Evolutionary conservation across 1,139 yeast genomes (phyloP), one percentile per base, ranked within the genome.

Genomic region (Scheffersomyces lignicola): DNA sequence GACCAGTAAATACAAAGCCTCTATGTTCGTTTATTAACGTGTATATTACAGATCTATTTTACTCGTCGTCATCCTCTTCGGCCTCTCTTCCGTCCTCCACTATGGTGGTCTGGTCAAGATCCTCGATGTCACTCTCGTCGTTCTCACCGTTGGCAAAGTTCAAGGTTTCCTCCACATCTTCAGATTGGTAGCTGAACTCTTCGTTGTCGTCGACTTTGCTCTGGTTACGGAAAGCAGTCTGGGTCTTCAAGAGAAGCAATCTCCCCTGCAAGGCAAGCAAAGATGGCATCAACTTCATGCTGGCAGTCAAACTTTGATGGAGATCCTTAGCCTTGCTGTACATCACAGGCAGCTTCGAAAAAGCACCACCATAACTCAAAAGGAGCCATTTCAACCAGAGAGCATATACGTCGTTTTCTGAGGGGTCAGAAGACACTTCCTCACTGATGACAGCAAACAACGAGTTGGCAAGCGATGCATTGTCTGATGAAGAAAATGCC

Each of bases 301-400:
- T 71, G 7, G 49, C 47, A 18, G 43, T 44, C 14, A 66, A 53
- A 3, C 58, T 54, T 4, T 33, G 32, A 33, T 62, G 62, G 37
- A 76, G 55, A 4, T 51, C 42, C 36, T 55, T 61, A 40, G 69
- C 52, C 40, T 58, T 49, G 1, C 50, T 60, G n/a, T 54, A 44
- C 26, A 60, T 60, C 7, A 57, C 64, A 3, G 53, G 34, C 29
- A 61, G 61, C 35, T 56, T 56, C 11, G 69, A 58, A 16, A 74
- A 51, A 23, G 61, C 48, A 1, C 68, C 65, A 10, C 80, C 80
- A 40, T 73, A 69, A 9, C 63, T 49, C 20, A 76, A 52, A 26
- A 76, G 54, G 8, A 75, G 40, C 73, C 76, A 72, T 49, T 72
- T 73, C 40, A 77, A 57, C 82, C 81, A 77, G 11, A 68, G 36